Conservation (phyloP, 2,329 filamentous ascomycete genomes). For the Nothophoma quercina region DNA sequence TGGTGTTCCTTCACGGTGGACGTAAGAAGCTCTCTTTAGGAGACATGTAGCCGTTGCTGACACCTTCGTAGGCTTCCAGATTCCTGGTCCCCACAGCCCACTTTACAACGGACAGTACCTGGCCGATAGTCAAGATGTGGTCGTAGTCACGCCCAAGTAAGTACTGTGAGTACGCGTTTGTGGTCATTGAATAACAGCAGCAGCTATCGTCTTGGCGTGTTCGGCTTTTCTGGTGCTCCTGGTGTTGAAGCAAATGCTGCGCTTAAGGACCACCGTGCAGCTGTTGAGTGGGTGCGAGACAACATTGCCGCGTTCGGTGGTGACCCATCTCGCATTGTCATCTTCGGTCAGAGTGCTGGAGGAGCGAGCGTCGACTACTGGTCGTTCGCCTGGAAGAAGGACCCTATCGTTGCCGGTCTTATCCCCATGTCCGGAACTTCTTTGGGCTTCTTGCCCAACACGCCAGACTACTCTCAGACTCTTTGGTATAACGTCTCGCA, state of each 20-base stretch:
- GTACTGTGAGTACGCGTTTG: background rate
- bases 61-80: constrained; percentile 28
- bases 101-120: constrained; percentile 41
- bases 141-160: constrained; percentile 42
- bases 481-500: constrained; percentile 50
- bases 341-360: constrained; percentile 53
- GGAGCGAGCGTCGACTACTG: constrained; percentile 56
- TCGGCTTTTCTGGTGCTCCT: constrained; percentile 49
- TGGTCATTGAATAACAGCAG: background rate
- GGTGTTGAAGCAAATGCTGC: constrained; percentile 48
- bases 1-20: constrained; percentile 41
- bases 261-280: constrained; percentile 38
- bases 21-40: constrained; percentile 21
- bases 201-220: constrained; percentile 50
- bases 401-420: constrained; percentile 59
- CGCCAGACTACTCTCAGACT: constrained; percentile 30
- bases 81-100: constrained; percentile 34
- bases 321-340: constrained; percentile 47
- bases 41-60: background rate
- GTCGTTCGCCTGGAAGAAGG: constrained; percentile 56
- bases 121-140: constrained; percentile 37
- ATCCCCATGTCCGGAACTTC: constrained; percentile 59
- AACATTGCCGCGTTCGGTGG: constrained; percentile 54
- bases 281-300: constrained; percentile 50
- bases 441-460: constrained; percentile 41